A percentile compares a stretch with the other conserved stretches of the same genome.
Conservation (phyloP, 352 stramenopile genomes). For the Paralagenidium karlingii region DNA sequence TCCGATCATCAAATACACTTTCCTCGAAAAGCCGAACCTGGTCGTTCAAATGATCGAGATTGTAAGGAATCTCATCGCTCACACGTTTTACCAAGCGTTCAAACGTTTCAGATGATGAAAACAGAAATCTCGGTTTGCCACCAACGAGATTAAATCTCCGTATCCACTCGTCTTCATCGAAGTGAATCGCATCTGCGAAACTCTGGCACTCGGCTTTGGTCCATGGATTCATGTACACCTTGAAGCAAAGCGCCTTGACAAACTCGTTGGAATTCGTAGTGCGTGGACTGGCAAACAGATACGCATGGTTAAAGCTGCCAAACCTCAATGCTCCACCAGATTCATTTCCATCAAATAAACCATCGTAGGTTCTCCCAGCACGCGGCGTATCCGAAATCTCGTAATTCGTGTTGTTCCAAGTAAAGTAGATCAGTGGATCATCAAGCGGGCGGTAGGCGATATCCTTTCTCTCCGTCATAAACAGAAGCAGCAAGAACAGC, state of each 20-base stretch:
- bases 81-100: too few relatives aligned
- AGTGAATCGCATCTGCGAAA: conserved; percentile 5
- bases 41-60: too few relatives aligned
- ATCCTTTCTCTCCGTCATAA: conserved; percentile 9
- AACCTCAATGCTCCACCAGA: too few relatives aligned
- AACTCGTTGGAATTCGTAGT: conserved; percentile 11
- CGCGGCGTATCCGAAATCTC: too few relatives aligned
- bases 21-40: too few relatives aligned
- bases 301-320: too few relatives aligned
- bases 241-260: conserved; percentile 9
- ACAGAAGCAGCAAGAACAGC: conserved; percentile 2
- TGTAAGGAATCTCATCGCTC: too few relatives aligned
- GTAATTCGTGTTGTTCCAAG: too few relatives aligned
- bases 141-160: conserved; percentile 11
- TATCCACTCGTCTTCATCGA: conserved; percentile 9
- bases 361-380: too few relatives aligned
- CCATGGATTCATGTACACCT: conserved; percentile 18
- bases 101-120: conserved; percentile 6
- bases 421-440: too few relatives aligned
- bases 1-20: conserved; percentile 5
- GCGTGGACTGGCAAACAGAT: conserved; percentile 12
- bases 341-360: too few relatives aligned
- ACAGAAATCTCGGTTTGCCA: conserved; percentile 12
- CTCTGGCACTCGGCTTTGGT: conserved; percentile 8
- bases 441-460: conserved; percentile 6